phyloP scores from a whole-genome alignment of 768 basidiomycete species.

The Auricularia heimuer region DNA sequence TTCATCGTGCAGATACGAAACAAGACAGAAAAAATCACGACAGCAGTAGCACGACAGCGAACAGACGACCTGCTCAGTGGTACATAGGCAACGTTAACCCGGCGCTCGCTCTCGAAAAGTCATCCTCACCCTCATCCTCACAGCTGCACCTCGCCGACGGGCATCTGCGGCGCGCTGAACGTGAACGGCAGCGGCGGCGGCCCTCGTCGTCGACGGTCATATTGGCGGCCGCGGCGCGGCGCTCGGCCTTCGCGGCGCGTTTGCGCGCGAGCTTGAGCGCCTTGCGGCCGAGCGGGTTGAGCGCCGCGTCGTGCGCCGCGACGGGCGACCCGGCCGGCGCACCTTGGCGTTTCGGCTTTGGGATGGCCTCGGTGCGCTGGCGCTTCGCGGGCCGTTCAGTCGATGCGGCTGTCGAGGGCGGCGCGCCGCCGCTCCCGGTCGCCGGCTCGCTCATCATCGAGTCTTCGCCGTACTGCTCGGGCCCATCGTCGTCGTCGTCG shows the following conservation, averaged over 20 bases:
- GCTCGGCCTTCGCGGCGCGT: neutral
- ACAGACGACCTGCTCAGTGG: no score
- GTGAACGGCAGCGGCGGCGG: neutral
- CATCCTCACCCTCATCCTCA: neutral
- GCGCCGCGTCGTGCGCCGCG: neutral
- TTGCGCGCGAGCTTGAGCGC: neutral
- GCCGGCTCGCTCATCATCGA: neutral
- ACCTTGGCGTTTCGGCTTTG: neutral
- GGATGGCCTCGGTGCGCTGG: neutral
- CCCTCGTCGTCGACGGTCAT: neutral
- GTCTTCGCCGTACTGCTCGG: neutral
- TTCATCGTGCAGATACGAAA: no score
- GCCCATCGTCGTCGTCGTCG: conserved; percentile 4
- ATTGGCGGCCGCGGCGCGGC: neutral
- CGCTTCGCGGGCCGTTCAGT: neutral
- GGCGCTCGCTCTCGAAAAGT: no score
- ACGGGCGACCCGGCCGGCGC: neutral
- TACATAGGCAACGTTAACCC: no score
- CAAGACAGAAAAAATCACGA: no score
- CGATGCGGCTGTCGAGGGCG: neutral
- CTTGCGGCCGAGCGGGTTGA: neutral
- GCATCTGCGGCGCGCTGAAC: neutral
- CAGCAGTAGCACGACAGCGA: no score
- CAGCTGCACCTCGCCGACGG: neutral
- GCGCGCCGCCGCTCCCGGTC: no score